Evolutionary conservation across 345 rosid species (phyloP).

Genomic region (Linum tenue): DNA sequence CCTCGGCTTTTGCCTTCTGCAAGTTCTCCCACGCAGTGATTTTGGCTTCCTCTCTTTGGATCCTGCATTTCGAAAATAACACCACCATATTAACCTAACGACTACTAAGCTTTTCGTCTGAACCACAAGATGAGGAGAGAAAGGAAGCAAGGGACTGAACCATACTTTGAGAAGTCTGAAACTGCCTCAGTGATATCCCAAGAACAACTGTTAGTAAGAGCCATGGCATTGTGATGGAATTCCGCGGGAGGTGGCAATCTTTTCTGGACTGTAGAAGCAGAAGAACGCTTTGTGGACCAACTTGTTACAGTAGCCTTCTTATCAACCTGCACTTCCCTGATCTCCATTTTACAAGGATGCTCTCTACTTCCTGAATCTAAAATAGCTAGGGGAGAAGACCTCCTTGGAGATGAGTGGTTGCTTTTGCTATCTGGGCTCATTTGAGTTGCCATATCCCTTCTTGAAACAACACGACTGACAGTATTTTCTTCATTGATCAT

Average conservation of each 20-base stretch:
- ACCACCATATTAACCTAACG: not conserved
- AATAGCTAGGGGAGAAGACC: slow-evolving; percentile 34
- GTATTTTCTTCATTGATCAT: slow-evolving; percentile 24
- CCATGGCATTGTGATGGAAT: slow-evolving; percentile 17
- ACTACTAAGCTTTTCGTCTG: not conserved
- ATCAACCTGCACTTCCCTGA: slow-evolving; percentile 77
- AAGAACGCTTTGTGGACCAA: slow-evolving; percentile 44
- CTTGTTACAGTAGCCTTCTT: slow-evolving; percentile 48
- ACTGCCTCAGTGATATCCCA: slow-evolving; percentile 59
- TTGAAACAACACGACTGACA: slow-evolving; percentile 38
- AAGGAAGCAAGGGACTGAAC: not conserved
- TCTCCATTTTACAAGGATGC: slow-evolving; percentile 38
- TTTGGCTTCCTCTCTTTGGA: slow-evolving; percentile 80
- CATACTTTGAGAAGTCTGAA: slow-evolving; percentile 54
- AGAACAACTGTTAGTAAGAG: slow-evolving; percentile 29
- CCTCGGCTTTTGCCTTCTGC: slow-evolving; percentile 98
- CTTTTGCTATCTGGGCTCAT: slow-evolving; percentile 60
- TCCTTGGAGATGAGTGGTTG: slow-evolving; percentile 30
- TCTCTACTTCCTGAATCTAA: slow-evolving; percentile 21
- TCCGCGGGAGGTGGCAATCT: slow-evolving; percentile 35
- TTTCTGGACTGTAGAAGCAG: slow-evolving; percentile 36
- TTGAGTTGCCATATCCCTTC: slow-evolving; percentile 90
- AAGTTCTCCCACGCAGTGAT: slow-evolving; percentile 94
- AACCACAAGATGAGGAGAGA: not conserved
- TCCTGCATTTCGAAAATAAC: slow-evolving; percentile 30